Evolutionary conservation across 192 early-diverging fungal species (phyloP).

Genomic region (Glomus cerebriforme): DNA sequence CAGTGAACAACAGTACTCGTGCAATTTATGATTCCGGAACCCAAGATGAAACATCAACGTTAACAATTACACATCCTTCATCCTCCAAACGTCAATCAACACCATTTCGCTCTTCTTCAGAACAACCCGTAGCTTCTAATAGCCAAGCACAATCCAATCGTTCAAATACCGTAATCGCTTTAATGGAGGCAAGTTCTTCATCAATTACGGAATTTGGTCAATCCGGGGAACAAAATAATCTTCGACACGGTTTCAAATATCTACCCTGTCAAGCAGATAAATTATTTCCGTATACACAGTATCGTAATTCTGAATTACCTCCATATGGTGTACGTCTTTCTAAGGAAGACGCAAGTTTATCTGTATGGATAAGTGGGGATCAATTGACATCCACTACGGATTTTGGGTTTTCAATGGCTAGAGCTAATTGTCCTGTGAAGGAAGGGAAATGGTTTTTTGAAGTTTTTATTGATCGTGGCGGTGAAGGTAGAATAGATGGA

Average conservation of each 20-base stretch:
- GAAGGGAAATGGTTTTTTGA: slow-evolving; percentile 69
- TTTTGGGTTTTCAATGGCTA: slow-evolving; percentile 64
- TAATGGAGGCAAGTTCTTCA: slow-evolving; percentile 33
- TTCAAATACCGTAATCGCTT: slow-evolving; percentile 37
- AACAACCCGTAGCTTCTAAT: slow-evolving; percentile 30
- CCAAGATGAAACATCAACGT: not conserved
- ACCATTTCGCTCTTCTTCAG: not conserved
- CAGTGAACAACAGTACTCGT: not conserved
- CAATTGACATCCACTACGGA: slow-evolving; percentile 62
- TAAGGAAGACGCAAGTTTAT: slow-evolving; percentile 61
- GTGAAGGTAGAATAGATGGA: slow-evolving; percentile 42
- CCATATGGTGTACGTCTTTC: slow-evolving; percentile 49
- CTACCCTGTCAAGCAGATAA: slow-evolving; percentile 55
- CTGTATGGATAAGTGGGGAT: slow-evolving; percentile 57
- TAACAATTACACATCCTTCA: not conserved
- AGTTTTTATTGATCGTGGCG: slow-evolving; percentile 52
- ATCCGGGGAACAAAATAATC: slow-evolving; percentile 57
- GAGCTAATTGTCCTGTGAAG: slow-evolving; percentile 60
- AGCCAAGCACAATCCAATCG: slow-evolving; percentile 34
- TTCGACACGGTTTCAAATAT: slow-evolving; percentile 63
- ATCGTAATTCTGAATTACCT: slow-evolving; percentile 53
- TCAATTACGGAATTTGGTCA: slow-evolving; percentile 38
- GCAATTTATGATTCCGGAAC: not conserved
- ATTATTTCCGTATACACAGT: slow-evolving; percentile 46
- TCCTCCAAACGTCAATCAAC: slow-evolving; percentile 9